Evolutionary conservation across 805 yeast species (phyloP).

Genomic region (Wickerhamiella cacticola): DNA sequence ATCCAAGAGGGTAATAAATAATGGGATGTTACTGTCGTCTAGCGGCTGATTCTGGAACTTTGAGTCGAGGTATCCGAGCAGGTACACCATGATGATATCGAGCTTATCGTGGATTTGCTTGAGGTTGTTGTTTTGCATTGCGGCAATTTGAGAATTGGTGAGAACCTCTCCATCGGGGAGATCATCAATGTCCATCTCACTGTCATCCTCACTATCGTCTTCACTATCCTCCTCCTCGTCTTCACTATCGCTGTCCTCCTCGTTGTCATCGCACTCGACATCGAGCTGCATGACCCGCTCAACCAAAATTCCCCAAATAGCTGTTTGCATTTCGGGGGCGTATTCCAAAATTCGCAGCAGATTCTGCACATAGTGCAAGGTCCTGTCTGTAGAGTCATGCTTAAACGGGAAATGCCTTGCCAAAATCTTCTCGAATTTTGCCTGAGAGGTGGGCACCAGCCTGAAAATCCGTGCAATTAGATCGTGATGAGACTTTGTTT

Average conservation of each 20-base stretch:
- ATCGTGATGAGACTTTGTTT: conserved; percentile 44
- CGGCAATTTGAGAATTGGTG: conserved; percentile 29
- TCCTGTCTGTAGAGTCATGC: conserved; percentile 35
- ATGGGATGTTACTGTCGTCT: conserved; percentile 40
- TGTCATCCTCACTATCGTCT: conserved; percentile 22
- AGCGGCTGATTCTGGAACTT: conserved; percentile 42
- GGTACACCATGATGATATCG: conserved; percentile 51
- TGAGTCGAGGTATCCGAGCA: conserved; percentile 41
- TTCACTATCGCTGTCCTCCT: conserved; percentile 32
- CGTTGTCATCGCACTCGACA: conserved; percentile 81
- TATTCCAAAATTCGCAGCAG: conserved; percentile 48
- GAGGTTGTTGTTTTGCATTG: conserved; percentile 36
- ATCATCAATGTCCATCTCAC: conserved; percentile 28
- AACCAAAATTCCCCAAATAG: conserved; percentile 67
- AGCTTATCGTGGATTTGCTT: conserved; percentile 52
- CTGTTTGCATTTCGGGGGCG: conserved; percentile 61
- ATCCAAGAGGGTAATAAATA: conserved; percentile 63
- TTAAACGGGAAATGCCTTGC: conserved; percentile 68
- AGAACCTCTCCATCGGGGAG: conserved; percentile 26
- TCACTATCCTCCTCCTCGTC: conserved; percentile 27
- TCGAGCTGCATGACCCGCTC: conserved; percentile 78
- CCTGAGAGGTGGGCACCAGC: conserved; percentile 71
- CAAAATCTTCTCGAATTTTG: conserved; percentile 47
- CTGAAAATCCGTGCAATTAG: conserved; percentile 51
- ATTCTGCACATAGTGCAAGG: conserved; percentile 50